These are phyloP conservation scores for Vaccinium corymbosum DNA, from an alignment of 148 eudicot species.

Conservation along the genomic window DNA sequence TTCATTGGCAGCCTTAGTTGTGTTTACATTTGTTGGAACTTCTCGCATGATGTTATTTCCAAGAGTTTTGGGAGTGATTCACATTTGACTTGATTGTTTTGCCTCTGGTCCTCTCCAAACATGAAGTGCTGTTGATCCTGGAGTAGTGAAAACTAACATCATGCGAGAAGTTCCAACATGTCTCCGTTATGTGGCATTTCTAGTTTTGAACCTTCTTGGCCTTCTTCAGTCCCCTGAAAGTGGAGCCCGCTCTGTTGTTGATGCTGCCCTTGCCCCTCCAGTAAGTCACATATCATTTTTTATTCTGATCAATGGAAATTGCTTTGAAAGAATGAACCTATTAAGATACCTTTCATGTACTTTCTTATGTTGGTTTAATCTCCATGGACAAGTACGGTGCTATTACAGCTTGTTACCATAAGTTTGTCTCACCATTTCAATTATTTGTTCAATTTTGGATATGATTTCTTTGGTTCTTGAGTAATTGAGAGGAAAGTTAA, in stretches of 20 bases:
- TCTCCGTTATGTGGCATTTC: slow-evolving; percentile 46
- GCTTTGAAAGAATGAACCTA: neutral
- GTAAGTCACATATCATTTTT: slow-evolving; percentile 38
- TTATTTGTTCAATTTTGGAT: neutral
- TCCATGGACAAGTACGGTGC: neutral
- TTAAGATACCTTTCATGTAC: neutral
- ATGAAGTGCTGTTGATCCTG: slow-evolving; percentile 84
- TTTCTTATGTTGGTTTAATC: slow-evolving; percentile 1
- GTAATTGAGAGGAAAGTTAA: neutral
- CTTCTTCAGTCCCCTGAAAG: slow-evolving; percentile 62
- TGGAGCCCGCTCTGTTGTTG: slow-evolving; percentile 60
- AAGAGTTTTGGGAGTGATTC: neutral
- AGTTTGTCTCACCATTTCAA: neutral
- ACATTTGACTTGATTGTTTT: neutral
- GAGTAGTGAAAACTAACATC: slow-evolving; percentile 78
- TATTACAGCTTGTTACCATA: neutral
- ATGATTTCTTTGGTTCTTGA: neutral
- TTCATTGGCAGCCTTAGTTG: neutral
- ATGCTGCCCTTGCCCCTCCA: slow-evolving; percentile 85
- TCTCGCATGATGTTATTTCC: neutral
- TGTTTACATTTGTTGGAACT: neutral
- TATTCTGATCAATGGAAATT: neutral
- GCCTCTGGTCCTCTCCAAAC: slow-evolving; percentile 6
- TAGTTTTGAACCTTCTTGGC: slow-evolving; percentile 33
- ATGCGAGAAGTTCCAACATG: slow-evolving; percentile 73